Evolutionary conservation across 2,329 filamentous ascomycete species (phyloP), one percentile per base, ranked within the genome.

Genomic region (Ophiocordyceps sinensis): DNA sequence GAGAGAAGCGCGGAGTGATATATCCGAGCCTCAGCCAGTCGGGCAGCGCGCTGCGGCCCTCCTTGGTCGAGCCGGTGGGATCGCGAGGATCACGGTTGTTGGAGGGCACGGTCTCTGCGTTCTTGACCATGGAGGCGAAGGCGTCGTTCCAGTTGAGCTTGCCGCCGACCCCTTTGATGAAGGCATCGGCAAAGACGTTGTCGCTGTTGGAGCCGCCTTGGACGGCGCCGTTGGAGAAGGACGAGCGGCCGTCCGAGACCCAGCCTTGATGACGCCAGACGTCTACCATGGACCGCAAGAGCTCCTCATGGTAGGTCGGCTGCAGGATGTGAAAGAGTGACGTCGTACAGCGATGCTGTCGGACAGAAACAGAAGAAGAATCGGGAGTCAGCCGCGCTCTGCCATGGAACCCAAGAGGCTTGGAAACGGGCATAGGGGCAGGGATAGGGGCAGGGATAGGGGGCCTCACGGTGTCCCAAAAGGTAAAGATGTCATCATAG

Each of bases 201-300:
- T 85, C 80, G 4, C 74, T 72, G 50, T 84, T 84, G 12, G 73
- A 79, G 8, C 81, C 81, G 11, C 78, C 80, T 53, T 85, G 80
- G 0, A 75, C 73, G 14, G 74, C 72, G 10, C 81, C 81, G 46
- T 82, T 85, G 61, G 66, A 80, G 56, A 82, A 78, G 2, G 74
- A 80, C 0, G 77, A 82, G 11, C 79, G 71, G 0, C 67, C 79
- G 49, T 82, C 78, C 1, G 78, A 77, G 51, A 81, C 63, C 49
- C 70, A 83, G 5, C 76, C 76, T 5, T 78, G 75, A 45, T 76
- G 60, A 41, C 75, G 64, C 72, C 74, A 85, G 49, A 81, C 74
- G 48, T 84, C 79, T 41, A 85, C 73, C 39, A 83, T 60, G 1
- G 77, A 79, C 8, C 79, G 69, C 38, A 85, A 69, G 45, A 78